Percentiles rank a stretch among this genome's conserved stretches.
Conservation (phyloP, 2,329 filamentous ascomycete genomes). For the Arthrobotrys sphaeroides region DNA sequence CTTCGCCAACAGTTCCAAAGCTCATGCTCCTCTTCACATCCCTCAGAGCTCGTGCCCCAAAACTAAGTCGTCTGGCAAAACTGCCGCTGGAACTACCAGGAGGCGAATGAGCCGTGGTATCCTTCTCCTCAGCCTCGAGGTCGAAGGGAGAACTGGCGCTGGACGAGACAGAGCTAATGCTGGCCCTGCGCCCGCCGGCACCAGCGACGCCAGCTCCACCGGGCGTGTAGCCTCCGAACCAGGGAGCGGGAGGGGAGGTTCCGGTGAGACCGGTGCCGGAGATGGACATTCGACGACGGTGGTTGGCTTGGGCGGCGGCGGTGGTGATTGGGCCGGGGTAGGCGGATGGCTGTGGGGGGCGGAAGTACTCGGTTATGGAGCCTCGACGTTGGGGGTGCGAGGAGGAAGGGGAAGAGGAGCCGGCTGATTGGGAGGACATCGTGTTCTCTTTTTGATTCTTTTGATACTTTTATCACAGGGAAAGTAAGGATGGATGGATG, state of each 20-base stretch:
- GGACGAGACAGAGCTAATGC: slow-evolving; percentile 60
- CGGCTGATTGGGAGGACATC: slow-evolving; percentile 46
- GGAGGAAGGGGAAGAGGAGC: slow-evolving; percentile 5
- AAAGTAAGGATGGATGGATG: neutral
- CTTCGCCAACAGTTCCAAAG: slow-evolving; percentile 69
- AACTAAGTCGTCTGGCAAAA: slow-evolving; percentile 86
- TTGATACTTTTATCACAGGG: neutral
- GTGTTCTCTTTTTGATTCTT: neutral
- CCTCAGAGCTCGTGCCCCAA: slow-evolving; percentile 81
- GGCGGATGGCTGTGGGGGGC: slow-evolving; percentile 55
- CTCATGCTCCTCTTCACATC: slow-evolving; percentile 62
- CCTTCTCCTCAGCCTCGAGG: slow-evolving; percentile 72
- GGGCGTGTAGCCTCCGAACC: slow-evolving; percentile 15
- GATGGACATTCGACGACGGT: slow-evolving; percentile 76
- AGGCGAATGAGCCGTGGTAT: slow-evolving; percentile 66
- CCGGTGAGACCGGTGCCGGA: slow-evolving; percentile 76
- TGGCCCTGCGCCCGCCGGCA: slow-evolving; percentile 55
- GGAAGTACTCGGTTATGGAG: slow-evolving; percentile 57
- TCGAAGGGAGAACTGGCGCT: slow-evolving; percentile 62
- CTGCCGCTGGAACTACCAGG: slow-evolving; percentile 69
- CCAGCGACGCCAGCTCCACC: slow-evolving; percentile 5
- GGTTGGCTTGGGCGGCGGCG: slow-evolving; percentile 67
- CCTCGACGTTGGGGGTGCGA: slow-evolving; percentile 48
- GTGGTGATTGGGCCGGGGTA: slow-evolving; percentile 64
- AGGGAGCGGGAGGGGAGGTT: slow-evolving; percentile 67